Percentiles rank a stretch among this genome's conserved stretches.
phyloP scores from a whole-genome alignment of 805 yeast genomes.

The Saturnispora halmiae region DNA sequence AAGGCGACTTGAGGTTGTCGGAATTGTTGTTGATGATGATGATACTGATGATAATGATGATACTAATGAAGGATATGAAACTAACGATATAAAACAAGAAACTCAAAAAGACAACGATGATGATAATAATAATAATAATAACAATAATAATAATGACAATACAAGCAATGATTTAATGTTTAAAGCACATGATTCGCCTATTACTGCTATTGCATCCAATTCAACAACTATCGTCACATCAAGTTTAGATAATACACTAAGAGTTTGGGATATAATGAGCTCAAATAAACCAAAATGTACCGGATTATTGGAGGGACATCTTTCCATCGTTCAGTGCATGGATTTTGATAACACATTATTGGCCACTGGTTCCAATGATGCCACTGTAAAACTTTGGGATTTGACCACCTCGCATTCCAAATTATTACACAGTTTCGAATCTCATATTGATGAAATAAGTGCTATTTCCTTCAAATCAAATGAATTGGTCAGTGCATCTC shows the following conservation, averaged over 20 bases:
- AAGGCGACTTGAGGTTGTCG: conserved; percentile 35
- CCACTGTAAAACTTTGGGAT: conserved; percentile 56
- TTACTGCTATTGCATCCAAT: conserved; percentile 59
- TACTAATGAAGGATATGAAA: conserved; percentile 33
- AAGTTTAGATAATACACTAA: conserved; percentile 64
- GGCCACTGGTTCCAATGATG: conserved; percentile 55
- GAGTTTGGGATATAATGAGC: conserved; percentile 67
- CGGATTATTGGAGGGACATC: conserved; percentile 52
- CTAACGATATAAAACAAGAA: conserved; percentile 25
- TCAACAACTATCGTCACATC: conserved; percentile 74
- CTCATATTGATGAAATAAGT: conserved; percentile 60
- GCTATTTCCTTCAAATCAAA: conserved; percentile 47
- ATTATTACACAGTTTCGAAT: conserved; percentile 43
- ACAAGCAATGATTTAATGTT: conserved; percentile 28
- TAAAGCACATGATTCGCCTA: conserved; percentile 43
- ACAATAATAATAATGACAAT: conserved; percentile 18
- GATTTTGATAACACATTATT: conserved; percentile 42
- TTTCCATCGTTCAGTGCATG: conserved; percentile 48
- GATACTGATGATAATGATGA: conserved; percentile 46
- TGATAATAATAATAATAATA: neutral
- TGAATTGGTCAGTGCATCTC: conserved; percentile 59
- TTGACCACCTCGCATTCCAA: conserved; percentile 12
- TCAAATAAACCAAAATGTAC: conserved; percentile 39
- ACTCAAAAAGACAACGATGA: conserved; percentile 22
- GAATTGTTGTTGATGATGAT: conserved; percentile 32